Conservation (phyloP, 108 stramenopile species). For the Nannochloropsis gaditana region DNA sequence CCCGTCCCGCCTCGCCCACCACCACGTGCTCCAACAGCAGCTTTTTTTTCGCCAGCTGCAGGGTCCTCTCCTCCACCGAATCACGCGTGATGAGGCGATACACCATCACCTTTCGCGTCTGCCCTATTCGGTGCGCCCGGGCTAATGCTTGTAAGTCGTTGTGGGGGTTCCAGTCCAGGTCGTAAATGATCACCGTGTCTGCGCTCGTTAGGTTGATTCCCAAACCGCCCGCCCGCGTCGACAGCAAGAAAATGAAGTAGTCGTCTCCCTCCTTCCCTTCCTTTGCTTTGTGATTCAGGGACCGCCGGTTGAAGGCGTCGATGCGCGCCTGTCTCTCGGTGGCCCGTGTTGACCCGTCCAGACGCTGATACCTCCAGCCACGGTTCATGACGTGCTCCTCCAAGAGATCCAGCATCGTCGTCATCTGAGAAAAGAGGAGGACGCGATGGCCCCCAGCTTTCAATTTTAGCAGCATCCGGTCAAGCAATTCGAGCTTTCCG, state of each 20-base stretch:
- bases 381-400: constrained; percentile 76
- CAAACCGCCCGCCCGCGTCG: constrained; percentile 83
- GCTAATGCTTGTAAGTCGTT: constrained; percentile 94
- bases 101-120: constrained; percentile 56
- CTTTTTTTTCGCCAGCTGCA: constrained; percentile 40
- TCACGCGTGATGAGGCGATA: constrained; percentile 34
- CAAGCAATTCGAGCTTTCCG: constrained; percentile 72
- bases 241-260: constrained; percentile 79
- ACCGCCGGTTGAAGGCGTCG: constrained; percentile 82
- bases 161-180: constrained; percentile 97
- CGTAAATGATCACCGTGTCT: constrained; percentile 94
- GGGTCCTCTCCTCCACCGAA: constrained; percentile 37
- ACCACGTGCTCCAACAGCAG: constrained; percentile 59
- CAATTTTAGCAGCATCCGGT: constrained; percentile 78
- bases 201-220: constrained; percentile 93
- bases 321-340: constrained; percentile 85
- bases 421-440: constrained; percentile 67
- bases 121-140: constrained; percentile 94
- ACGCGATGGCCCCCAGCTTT: constrained; percentile 78
- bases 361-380: constrained; percentile 64
- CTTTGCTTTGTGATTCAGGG: background rate
- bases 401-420: constrained; percentile 44
- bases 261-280: constrained; percentile 59
- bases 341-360: constrained; percentile 80
- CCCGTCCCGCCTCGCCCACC: constrained; percentile 43